Conservation (phyloP, 768 basidiomycete genomes). For the Suillus cothurnatus region DNA sequence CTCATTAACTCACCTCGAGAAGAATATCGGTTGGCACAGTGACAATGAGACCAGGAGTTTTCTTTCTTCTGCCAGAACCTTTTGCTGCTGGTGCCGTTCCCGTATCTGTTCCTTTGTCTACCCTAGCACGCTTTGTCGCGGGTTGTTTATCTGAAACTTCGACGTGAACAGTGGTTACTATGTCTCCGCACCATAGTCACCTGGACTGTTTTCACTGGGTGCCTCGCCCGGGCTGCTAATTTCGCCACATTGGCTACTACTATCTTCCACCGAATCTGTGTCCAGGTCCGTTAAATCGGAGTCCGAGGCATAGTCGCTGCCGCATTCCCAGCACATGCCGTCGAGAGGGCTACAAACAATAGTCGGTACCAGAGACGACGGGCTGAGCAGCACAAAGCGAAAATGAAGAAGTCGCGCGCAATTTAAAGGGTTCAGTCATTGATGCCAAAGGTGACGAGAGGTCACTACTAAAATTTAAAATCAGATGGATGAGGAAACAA, state of each 20-base stretch:
- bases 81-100: neutral
- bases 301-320: neutral
- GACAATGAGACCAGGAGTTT: constrained; percentile 14
- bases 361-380: no score
- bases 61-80: constrained; percentile 3
- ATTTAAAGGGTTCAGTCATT: neutral
- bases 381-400: neutral
- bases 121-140: neutral
- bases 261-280: neutral
- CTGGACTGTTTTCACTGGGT: neutral
- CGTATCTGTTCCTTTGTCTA: neutral
- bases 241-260: neutral
- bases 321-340: neutral
- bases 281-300: neutral
- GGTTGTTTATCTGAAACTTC: neutral
- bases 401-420: neutral
- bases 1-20: constrained; percentile 21
- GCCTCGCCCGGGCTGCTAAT: neutral
- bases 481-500: neutral
- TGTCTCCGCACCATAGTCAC: neutral
- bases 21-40: constrained; percentile 30
- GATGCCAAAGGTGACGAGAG: neutral
- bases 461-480: no score
- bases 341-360: neutral
- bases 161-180: neutral